Conservation (phyloP, 2,329 filamentous ascomycete genomes). For the Arachnomyces sp. region DNA sequence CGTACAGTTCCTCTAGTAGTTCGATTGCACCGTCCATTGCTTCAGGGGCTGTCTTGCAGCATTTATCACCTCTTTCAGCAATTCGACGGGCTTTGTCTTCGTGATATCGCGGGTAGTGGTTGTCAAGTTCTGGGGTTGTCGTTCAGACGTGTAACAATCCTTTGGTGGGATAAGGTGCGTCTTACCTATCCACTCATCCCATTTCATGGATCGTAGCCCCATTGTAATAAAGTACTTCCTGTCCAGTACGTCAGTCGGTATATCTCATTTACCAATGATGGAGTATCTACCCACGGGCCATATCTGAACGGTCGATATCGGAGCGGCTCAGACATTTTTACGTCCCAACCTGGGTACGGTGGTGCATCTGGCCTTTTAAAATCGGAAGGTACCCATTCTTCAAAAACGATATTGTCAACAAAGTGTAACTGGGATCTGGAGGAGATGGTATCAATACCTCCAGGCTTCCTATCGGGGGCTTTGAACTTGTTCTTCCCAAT, state of each 20-base stretch:
- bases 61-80: conserved; percentile 55
- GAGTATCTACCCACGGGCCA: conserved; percentile 46
- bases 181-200: conserved; percentile 62
- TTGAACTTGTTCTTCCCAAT: conserved; percentile 21
- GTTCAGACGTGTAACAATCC: conserved; percentile 1
- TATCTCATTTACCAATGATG: conserved; percentile 6
- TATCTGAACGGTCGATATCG: conserved; percentile 72
- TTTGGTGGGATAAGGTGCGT: neutral
- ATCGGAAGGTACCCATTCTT: conserved; percentile 48
- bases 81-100: conserved; percentile 62
- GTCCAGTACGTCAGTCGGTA: neutral
- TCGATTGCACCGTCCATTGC: conserved; percentile 66
- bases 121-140: conserved; percentile 58
- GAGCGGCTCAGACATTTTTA: conserved; percentile 60
- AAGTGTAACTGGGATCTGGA: neutral
- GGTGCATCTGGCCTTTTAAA: conserved; percentile 53
- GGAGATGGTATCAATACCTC: conserved; percentile 31
- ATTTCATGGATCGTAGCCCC: conserved; percentile 62
- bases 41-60: conserved; percentile 59
- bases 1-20: conserved; percentile 61
- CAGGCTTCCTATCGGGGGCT: conserved; percentile 33
- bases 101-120: conserved; percentile 65
- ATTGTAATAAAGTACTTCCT: conserved; percentile 66
- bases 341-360: conserved; percentile 61
- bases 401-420: neutral